These are phyloP conservation scores for Russula griseocarnosa DNA, from an alignment of 768 basidiomycete species.

Conservation along the genomic window DNA sequence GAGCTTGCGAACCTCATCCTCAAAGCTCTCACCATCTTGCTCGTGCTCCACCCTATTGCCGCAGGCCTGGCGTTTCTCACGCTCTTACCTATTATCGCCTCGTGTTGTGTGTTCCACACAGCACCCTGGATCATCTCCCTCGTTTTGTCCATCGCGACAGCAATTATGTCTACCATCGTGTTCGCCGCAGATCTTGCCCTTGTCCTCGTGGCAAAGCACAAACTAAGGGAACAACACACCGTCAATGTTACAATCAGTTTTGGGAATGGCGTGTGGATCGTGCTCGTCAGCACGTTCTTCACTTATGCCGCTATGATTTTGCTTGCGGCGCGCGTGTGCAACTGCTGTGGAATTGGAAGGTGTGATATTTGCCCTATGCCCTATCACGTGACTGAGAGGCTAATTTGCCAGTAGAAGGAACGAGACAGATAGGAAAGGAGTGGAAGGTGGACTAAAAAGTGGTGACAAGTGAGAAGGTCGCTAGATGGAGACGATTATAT, in stretches of 20 bases:
- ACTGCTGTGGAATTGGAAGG: slow-evolving; percentile 50
- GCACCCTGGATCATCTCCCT: slow-evolving; percentile 54
- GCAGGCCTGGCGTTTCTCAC: slow-evolving; percentile 56
- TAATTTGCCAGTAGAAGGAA: neutral
- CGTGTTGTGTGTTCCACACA: slow-evolving; percentile 42
- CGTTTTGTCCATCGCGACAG: slow-evolving; percentile 52
- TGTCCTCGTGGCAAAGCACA: slow-evolving; percentile 47
- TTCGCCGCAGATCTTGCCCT: slow-evolving; percentile 62
- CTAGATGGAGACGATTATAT: neutral
- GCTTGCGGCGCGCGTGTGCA: slow-evolving; percentile 61
- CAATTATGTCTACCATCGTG: slow-evolving; percentile 50
- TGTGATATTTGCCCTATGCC: neutral
- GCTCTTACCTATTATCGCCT: slow-evolving; percentile 37
- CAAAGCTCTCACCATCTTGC: slow-evolving; percentile 43
- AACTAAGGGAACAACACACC: slow-evolving; percentile 41
- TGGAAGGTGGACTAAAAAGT: neutral
- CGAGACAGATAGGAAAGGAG: neutral
- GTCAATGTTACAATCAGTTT: slow-evolving; percentile 47
- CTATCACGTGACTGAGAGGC: neutral
- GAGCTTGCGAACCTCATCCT: slow-evolving; percentile 46
- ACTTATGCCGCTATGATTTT: slow-evolving; percentile 59
- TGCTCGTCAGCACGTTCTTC: slow-evolving; percentile 49
- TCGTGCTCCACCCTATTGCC: slow-evolving; percentile 66
- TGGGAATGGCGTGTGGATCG: slow-evolving; percentile 74
- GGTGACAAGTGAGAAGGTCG: neutral